These are phyloP conservation scores for Pseudocercospora fuligena DNA, from an alignment of 2,329 filamentous ascomycete genomes.

Conservation along the genomic window DNA sequence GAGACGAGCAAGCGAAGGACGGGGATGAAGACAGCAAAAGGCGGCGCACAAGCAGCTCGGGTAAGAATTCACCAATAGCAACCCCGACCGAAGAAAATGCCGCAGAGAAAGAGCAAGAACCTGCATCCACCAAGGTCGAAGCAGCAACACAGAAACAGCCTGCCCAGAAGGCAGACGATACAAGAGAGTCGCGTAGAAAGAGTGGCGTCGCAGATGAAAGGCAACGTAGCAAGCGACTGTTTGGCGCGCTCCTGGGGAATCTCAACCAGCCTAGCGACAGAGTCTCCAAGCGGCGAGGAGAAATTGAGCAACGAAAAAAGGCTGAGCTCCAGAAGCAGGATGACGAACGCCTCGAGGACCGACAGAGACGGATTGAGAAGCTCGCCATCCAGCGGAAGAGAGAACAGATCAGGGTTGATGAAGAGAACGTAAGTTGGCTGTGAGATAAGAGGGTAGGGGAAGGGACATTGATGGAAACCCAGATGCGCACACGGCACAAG, in stretches of 20 bases:
- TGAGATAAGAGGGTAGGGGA: neutral
- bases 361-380: slow-evolving; percentile 67
- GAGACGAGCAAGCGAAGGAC: slow-evolving; percentile 25
- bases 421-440: slow-evolving; percentile 65
- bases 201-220: slow-evolving; percentile 66
- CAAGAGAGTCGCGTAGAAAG: slow-evolving; percentile 30
- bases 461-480: slow-evolving; percentile 56
- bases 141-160: slow-evolving; percentile 12
- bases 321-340: slow-evolving; percentile 67
- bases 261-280: slow-evolving; percentile 54
- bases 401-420: slow-evolving; percentile 77
- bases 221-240: slow-evolving; percentile 81
- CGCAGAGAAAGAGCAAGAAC: slow-evolving; percentile 4
- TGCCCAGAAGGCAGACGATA: slow-evolving; percentile 18
- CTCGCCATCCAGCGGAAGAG: slow-evolving; percentile 56
- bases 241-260: slow-evolving; percentile 62
- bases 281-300: slow-evolving; percentile 76
- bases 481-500: slow-evolving; percentile 73
- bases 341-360: slow-evolving; percentile 70
- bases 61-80: slow-evolving; percentile 36
- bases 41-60: slow-evolving; percentile 35
- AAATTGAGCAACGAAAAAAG: slow-evolving; percentile 81
- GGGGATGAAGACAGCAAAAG: slow-evolving; percentile 34
- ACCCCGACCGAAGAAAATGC: slow-evolving; percentile 7
- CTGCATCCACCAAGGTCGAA: slow-evolving; percentile 4